Conservation (phyloP, 176 grass and related monocot species). For the Otatea glauca region DNA sequence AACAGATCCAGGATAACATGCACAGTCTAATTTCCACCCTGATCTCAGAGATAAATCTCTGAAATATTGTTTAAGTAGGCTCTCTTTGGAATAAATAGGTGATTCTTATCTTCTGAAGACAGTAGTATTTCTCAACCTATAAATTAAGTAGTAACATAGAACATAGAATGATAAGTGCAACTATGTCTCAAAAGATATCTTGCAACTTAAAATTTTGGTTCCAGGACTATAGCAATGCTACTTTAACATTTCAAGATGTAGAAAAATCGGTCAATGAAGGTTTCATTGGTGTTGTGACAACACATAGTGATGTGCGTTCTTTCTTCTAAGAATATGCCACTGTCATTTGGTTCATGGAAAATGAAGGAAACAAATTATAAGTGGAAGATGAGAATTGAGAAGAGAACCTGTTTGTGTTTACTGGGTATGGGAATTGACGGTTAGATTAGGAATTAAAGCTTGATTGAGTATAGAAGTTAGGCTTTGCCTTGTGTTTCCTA, state of each 20-base stretch:
- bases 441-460: neutral
- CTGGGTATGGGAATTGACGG: neutral
- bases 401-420: neutral
- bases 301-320: neutral
- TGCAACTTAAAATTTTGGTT: neutral
- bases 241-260: neutral
- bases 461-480: neutral
- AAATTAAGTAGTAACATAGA: conserved; percentile 18
- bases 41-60: neutral
- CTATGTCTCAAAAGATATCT: neutral
- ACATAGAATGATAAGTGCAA: conserved; percentile 9
- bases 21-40: neutral
- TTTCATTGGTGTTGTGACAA: neutral
- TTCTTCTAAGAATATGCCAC: neutral
- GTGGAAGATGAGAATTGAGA: neutral
- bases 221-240: neutral
- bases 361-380: conserved; percentile 9
- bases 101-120: neutral
- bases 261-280: neutral
- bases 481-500: neutral
- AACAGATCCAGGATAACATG: neutral
- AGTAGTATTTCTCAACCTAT: neutral
- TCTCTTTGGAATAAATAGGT: neutral
- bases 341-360: neutral
- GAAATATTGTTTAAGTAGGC: neutral